These are phyloP conservation scores for Fusarium devonianum DNA, from an alignment of 2,329 filamentous ascomycete genomes.

Conservation along the genomic window DNA sequence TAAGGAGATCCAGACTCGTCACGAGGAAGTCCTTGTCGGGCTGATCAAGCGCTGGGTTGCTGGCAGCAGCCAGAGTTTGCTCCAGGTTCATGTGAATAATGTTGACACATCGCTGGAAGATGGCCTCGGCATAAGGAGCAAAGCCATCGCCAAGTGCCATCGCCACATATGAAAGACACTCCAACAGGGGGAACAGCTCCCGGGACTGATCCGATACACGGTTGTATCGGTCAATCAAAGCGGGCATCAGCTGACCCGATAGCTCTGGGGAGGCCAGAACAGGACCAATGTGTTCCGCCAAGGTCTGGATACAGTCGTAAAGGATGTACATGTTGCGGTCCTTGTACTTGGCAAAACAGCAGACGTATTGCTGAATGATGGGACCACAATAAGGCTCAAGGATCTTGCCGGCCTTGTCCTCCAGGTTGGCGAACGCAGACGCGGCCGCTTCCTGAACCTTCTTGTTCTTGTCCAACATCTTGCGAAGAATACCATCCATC, in stretches of 20 bases:
- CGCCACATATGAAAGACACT: constrained; percentile 94
- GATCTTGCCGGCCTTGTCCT: constrained; percentile 86
- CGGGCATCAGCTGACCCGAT: constrained; percentile 89
- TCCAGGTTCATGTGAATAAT: constrained; percentile 93
- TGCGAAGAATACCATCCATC: constrained; percentile 93
- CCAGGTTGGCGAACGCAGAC: constrained; percentile 93
- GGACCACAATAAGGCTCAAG: constrained; percentile 86
- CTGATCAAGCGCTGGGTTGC: constrained; percentile 72
- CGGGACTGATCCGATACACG: constrained; percentile 86
- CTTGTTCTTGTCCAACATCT: constrained; percentile 98
- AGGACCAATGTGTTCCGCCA: constrained; percentile 89
- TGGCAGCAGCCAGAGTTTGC: constrained; percentile 73
- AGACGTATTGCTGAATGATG: constrained; percentile 90
- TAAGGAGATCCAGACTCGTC: constrained; percentile 91
- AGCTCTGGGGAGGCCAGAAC: constrained; percentile 81
- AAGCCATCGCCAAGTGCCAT: constrained; percentile 84
- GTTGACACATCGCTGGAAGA: constrained; percentile 86
- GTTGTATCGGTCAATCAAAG: constrained; percentile 86
- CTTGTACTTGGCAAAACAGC: constrained; percentile 95
- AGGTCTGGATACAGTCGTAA: constrained; percentile 97
- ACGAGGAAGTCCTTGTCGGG: constrained; percentile 98
- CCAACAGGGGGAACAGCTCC: constrained; percentile 93
- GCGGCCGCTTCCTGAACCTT: constrained; percentile 96
- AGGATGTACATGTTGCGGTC: constrained; percentile 99
- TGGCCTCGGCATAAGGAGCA: constrained; percentile 81